Base-by-base conservation (phyloP, 1,139 yeast species). In the Candida neerlandica region DNA sequence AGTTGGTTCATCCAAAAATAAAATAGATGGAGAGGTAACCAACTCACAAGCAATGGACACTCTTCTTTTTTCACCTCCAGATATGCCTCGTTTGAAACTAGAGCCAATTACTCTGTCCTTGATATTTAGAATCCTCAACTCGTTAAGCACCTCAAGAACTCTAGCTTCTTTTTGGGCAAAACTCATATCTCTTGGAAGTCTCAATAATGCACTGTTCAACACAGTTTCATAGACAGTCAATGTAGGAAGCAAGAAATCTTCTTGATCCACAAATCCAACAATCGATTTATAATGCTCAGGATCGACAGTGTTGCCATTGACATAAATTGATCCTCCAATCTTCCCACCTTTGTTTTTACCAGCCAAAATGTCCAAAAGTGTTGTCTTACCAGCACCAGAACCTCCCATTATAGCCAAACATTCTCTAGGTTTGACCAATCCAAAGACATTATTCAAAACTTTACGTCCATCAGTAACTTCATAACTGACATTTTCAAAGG, bases 331-430 rank as follows among this genome's bases (percentile, higher is more conserved):
- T 14, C 97, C 97, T 0, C 73, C 55, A 7, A 82, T 78, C 1
- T 58, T 57, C 2, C 99, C 99, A 37, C 84, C 79, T 64, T 94
- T 94, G 60, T 85, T 82, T 63, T 94, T 94, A 45, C 86, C 87
- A 0, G 98, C 98, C 51, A 94, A 72, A 49, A 94, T 90, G 63
- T 94, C 99, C 51, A 94, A 72, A 42, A 94, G 69, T 0, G 99
- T 94, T 0, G 99, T 92, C 64, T 94, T 94, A 51, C 99, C 99
- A 10, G 98, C 98, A 46, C 99, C 99, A 0, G 97, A 91, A 2
- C 97, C 97, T 41, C 99, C 99, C 96, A 94, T 89, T 35, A 94
- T 91, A 0, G 99, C 98, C 64, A 92, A 66, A 55, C 96, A 87
- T 64, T 92, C 92, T 39, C 97, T 86, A 2, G 97, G 96, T 47